These are phyloP conservation scores for Trypanosomatidae sp. DNA, from an alignment of 208 protist genomes.

Conservation along the genomic window DNA sequence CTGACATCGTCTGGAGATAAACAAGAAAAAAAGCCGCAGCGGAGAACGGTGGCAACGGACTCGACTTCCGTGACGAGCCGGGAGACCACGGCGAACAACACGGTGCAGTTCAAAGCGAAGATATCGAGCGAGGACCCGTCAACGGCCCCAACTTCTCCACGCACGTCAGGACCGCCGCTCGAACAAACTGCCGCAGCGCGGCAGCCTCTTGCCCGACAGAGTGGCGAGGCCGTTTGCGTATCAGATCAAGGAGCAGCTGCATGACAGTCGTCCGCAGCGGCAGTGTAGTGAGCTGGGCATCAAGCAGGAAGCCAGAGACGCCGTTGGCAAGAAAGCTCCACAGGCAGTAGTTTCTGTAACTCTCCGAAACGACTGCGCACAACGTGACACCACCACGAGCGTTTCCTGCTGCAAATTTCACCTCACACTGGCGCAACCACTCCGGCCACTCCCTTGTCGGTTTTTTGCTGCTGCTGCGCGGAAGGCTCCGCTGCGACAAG, in stretches of 20 bases:
- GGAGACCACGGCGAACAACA: conserved; percentile 30
- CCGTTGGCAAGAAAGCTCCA: conserved; percentile 42
- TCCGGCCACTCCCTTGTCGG: conserved; percentile 34
- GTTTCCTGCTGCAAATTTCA: conserved; percentile 5
- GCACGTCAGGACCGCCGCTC: conserved; percentile 11
- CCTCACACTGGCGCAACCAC: conserved; percentile 30
- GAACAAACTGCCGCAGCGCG: conserved; percentile 28
- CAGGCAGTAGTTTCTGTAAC: conserved; percentile 27
- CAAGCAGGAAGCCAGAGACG: conserved; percentile 22
- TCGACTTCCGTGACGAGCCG: conserved; percentile 33
- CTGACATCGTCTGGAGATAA: conserved; percentile 14
- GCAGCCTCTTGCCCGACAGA: conserved; percentile 26
- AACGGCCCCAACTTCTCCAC: conserved; percentile 6
- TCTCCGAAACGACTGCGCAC: conserved; percentile 21
- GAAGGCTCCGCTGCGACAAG: conserved; percentile 3
- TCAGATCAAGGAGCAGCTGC: conserved; percentile 28
- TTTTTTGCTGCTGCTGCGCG: conserved; percentile 1
- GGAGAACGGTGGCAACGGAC: conserved; percentile 33
- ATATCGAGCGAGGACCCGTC: background rate
- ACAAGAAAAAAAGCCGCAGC: conserved; percentile 30
- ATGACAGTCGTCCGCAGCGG: conserved; percentile 19
- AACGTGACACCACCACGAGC: background rate
- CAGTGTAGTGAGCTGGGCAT: conserved; percentile 5
- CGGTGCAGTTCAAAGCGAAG: conserved; percentile 18
- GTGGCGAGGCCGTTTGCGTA: conserved; percentile 37